Percentiles rank a stretch among this genome's conserved stretches.
phyloP scores from a whole-genome alignment of 495 filamentous ascomycete genomes.

The Trichoderma orchidacearum region DNA sequence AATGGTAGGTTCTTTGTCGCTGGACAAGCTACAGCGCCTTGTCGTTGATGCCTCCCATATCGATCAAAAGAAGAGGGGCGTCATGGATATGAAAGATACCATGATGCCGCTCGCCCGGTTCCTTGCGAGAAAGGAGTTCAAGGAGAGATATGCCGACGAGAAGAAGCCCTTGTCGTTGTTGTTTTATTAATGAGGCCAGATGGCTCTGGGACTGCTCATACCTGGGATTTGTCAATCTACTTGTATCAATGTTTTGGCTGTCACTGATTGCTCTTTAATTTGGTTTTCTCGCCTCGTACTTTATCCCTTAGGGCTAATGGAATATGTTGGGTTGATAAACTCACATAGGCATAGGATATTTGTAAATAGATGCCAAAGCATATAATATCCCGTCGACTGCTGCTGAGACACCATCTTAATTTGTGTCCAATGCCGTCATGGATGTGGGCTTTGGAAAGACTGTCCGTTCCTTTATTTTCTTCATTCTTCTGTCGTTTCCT shows the following conservation, averaged over 20 bases:
- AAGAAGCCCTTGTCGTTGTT: conserved; percentile 40
- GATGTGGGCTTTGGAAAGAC: not conserved
- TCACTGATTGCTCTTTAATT: too few relatives aligned
- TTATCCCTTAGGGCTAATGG: too few relatives aligned
- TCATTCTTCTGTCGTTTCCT: too few relatives aligned
- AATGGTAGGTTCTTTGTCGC: conserved; percentile 47
- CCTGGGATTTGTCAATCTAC: too few relatives aligned
- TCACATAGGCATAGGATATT: too few relatives aligned
- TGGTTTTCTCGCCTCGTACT: not conserved
- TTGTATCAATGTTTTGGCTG: too few relatives aligned
- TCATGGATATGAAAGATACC: conserved; percentile 88
- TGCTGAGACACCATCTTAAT: too few relatives aligned
- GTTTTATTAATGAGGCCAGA: conserved; percentile 32
- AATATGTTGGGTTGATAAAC: too few relatives aligned
- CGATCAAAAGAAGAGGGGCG: conserved; percentile 80
- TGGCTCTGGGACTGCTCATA: not conserved
- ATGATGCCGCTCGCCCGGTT: conserved; percentile 60
- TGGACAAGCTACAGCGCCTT: conserved; percentile 58
- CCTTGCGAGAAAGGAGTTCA: conserved; percentile 52
- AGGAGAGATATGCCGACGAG: conserved; percentile 46
- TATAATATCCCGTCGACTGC: too few relatives aligned
- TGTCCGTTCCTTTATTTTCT: too few relatives aligned
- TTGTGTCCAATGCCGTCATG: not conserved
- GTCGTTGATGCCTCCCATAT: conserved; percentile 82
- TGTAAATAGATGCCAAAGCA: too few relatives aligned